Conservation (phyloP, 2,329 filamentous ascomycete species). For the Tolypocladium sp. region DNA sequence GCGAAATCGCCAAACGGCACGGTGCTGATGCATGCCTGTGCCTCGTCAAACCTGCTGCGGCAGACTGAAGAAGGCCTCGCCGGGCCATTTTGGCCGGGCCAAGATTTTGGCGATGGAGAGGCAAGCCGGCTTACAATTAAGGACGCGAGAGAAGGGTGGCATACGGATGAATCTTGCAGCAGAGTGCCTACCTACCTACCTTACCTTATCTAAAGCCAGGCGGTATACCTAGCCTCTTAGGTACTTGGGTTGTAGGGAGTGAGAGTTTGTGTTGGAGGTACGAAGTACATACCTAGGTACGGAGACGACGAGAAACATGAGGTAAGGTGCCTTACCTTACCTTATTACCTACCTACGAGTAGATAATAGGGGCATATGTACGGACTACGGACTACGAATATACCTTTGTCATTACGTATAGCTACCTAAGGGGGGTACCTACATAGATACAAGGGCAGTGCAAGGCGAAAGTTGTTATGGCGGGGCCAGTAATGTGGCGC, state of each 20-base stretch:
- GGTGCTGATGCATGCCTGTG: not conserved
- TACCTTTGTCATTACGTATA: too few species aligned
- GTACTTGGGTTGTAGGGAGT: not conserved
- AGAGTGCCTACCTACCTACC: not conserved
- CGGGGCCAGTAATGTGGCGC: not conserved
- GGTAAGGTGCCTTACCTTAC: not conserved
- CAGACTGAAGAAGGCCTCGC: not conserved
- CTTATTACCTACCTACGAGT: too few species aligned
- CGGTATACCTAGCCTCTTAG: not conserved
- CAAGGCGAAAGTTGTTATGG: too few species aligned
- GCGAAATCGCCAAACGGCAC: not conserved
- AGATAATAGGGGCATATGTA: not conserved
- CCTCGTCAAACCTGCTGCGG: not conserved
- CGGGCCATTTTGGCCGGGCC: not conserved
- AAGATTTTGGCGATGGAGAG: not conserved
- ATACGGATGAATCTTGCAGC: not conserved
- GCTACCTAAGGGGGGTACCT: too few species aligned
- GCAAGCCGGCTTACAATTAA: not conserved
- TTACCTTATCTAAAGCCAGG: not conserved
- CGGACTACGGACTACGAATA: too few species aligned
- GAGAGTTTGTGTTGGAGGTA: not conserved
- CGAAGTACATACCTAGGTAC: not conserved
- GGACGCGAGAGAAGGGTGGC: not conserved
- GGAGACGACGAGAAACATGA: not conserved
- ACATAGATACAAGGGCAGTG: too few species aligned